phyloP scores from a whole-genome alignment of 2,329 filamentous ascomycete genomes.

The Diaporthe sp. region DNA sequence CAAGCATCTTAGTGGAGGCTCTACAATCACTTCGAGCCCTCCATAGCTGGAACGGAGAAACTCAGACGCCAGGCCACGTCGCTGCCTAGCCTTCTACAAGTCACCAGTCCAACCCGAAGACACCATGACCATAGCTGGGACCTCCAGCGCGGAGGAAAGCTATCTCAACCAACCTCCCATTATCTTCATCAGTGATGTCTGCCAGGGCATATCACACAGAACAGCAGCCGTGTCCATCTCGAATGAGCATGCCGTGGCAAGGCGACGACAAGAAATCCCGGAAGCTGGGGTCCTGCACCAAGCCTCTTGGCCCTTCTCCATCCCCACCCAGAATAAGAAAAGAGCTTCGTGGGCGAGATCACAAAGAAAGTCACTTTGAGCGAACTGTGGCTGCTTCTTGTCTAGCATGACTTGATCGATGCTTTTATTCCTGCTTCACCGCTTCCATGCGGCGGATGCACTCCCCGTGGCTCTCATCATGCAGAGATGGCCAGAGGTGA shows the following conservation, averaged over 20 bases:
- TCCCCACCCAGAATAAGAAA: neutral
- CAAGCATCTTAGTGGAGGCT: neutral
- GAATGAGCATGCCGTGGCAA: too few relatives aligned
- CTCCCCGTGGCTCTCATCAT: neutral
- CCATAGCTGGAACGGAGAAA: neutral
- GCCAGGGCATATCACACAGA: too few relatives aligned
- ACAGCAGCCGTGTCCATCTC: too few relatives aligned
- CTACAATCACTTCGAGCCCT: neutral
- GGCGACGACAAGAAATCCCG: neutral
- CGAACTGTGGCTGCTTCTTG: neutral
- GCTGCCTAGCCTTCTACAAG: neutral
- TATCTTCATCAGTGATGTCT: neutral
- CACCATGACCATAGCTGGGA: neutral
- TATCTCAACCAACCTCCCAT: neutral
- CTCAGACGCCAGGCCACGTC: neutral
- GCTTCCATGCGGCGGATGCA: neutral
- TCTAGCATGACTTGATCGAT: neutral
- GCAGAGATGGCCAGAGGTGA: neutral
- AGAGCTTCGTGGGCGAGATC: neutral
- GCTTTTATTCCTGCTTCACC: neutral
- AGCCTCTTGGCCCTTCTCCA: neutral
- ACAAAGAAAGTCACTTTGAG: too few relatives aligned
- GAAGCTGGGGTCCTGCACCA: too few relatives aligned
- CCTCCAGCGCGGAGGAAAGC: too few relatives aligned
- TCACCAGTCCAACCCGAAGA: neutral